phyloP scores from a whole-genome alignment of 805 yeast genomes.

The Myxozyma lipomycoides region DNA sequence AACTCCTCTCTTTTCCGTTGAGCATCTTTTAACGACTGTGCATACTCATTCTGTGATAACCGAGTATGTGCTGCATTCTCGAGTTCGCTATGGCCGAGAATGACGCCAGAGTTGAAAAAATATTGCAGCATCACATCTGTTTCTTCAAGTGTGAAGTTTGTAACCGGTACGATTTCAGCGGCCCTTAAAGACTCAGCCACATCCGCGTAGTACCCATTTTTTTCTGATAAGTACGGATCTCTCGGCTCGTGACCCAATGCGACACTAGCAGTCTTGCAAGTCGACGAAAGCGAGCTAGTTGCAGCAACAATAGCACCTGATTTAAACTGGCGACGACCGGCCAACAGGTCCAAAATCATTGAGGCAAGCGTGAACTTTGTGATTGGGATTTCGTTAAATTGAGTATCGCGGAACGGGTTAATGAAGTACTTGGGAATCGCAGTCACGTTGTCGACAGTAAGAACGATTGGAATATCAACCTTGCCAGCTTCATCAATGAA shows the following conservation, averaged over 20 bases:
- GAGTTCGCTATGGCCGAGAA: slow-evolving; percentile 2
- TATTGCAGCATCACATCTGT: slow-evolving; percentile 19
- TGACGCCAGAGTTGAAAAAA: slow-evolving; percentile 11
- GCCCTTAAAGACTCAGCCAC: slow-evolving; percentile 3
- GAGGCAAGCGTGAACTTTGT: slow-evolving; percentile 9
- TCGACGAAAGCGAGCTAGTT: slow-evolving; percentile 3
- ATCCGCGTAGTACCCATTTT: slow-evolving; percentile 8
- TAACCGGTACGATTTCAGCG: slow-evolving; percentile 1
- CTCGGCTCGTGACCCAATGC: slow-evolving; percentile 9
- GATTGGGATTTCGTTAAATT: slow-evolving; percentile 4
- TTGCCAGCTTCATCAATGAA: not conserved
- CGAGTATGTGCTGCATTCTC: not conserved
- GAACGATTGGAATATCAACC: slow-evolving; percentile 9
- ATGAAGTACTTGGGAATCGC: slow-evolving; percentile 10
- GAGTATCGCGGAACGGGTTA: slow-evolving; percentile 10
- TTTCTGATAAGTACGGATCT: slow-evolving; percentile 1
- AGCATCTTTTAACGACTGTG: not conserved
- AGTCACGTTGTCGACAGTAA: slow-evolving; percentile 20
- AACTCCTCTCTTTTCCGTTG: not conserved
- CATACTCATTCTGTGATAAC: not conserved
- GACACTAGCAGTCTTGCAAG: slow-evolving; percentile 6
- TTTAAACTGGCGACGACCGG: slow-evolving; percentile 13
- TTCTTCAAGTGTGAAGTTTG: slow-evolving; percentile 12
- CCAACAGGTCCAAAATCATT: slow-evolving; percentile 8
- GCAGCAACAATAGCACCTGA: slow-evolving; percentile 16